Evolutionary conservation across 2,329 filamentous ascomycete species (phyloP), one percentile per base, ranked within the genome.

Genomic region (Hymenoscyphus albidus): DNA sequence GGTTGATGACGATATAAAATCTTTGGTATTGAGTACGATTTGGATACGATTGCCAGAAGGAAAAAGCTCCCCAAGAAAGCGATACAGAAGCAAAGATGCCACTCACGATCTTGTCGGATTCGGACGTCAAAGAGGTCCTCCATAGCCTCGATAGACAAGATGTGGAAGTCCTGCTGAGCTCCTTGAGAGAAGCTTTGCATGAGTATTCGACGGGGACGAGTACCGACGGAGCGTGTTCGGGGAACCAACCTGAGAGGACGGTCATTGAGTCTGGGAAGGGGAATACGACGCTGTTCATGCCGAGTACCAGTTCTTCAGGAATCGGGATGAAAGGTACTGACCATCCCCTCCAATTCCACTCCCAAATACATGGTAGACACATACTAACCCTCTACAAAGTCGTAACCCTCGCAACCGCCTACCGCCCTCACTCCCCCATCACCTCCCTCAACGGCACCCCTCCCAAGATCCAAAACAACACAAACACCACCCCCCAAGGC

Each of bases 281-380:
- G 51, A 79, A 82, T 38, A 88, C 85, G 18, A 91, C 88, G 1
- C 77, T 92, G 27, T 92, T 92, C 74, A 92, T 92, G 87, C 90
- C 90, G 0, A 88, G 88, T 1, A 85, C 83, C 31, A 86, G 86
- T 65, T 83, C 84, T 0, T 75, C 78, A 7, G 85, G 85, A 35
- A 87, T 90, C 67, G 88, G 86, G 3, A 83, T 92, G 71, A 93
- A 93, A 79, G 85, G 85, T 83, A 69, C 66, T 74, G 66, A 14
- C 2, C 12, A 2, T 10, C n/a, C 48, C 0, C 22, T 51, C 6
- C 48, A 4, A 5, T 9, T 51, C 18, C 14, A 16, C n/a, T 5
- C 40, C 48, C 18, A 51, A 22, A 7, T 22, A 10, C 12, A 12
- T 9, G 7, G 32, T 9, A 35, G 18, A 32, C 9, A 38, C 31